Evolutionary conservation across 176 grass and related monocot species (phyloP).

Genomic region (Lolium multiflorum): DNA sequence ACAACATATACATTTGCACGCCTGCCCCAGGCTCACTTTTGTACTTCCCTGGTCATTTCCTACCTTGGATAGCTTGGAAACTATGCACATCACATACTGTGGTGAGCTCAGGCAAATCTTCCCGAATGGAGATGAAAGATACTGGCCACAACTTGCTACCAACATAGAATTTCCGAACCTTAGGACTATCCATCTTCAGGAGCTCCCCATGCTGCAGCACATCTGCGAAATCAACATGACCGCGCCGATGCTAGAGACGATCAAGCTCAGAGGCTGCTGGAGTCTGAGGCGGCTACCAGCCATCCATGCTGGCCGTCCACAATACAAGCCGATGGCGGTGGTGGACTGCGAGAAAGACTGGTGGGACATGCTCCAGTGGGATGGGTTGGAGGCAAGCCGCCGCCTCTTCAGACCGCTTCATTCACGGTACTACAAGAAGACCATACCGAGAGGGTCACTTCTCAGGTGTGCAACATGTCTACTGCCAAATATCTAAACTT

Average conservation of each 20-base stretch:
- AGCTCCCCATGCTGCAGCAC: not conserved
- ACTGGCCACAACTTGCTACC: not conserved
- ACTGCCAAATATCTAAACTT: not conserved
- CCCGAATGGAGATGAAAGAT: too few species aligned
- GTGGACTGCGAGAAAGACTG: not conserved
- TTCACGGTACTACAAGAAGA: not conserved
- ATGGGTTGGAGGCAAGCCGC: not conserved
- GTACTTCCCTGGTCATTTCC: not conserved
- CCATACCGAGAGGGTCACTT: not conserved
- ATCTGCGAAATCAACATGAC: not conserved
- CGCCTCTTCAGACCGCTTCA: not conserved
- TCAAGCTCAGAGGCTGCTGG: conserved; percentile 11
- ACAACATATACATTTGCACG: not conserved
- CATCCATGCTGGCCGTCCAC: not conserved
- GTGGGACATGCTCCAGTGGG: not conserved
- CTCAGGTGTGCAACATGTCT: not conserved
- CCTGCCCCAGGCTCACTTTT: not conserved
- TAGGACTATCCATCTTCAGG: not conserved
- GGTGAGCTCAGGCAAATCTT: conserved; percentile 17
- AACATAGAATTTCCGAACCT: conserved; percentile 3
- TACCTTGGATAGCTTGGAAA: not conserved
- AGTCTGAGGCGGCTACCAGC: not conserved
- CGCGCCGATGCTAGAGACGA: not conserved
- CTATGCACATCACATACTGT: not conserved
- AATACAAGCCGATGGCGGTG: not conserved